Base-by-base conservation (phyloP, 2,329 filamentous ascomycete genomes). In the Fusarium sp. region DNA sequence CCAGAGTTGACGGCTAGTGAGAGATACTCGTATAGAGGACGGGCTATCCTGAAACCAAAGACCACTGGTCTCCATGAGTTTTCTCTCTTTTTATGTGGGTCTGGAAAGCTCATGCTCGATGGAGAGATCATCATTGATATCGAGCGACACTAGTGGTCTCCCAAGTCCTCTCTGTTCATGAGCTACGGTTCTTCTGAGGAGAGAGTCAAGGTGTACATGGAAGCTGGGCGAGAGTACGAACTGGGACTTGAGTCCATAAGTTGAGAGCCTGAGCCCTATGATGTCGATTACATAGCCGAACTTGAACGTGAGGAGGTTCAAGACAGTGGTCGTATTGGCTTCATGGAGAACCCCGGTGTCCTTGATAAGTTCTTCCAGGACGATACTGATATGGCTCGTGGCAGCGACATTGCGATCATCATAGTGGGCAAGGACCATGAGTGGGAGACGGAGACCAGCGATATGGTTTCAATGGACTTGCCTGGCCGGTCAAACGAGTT, bases 111-210 rank as follows among this genome's bases (percentile, higher is more conserved):
- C 6, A 63, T 66, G 1, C 30, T 73, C 10, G 49, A 73, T 35
- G 61, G 71, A 9, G 57, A 73, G 12, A 32, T 64, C 10, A 30
- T 73, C 13, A 64, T 72, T 18, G 30, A 69, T 16, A 72, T 73
- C 42, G 65, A 69, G 3, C 44, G 69, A 9, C 71, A 61, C n/a
- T 73, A 64, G 68, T 73, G 71, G 68, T 73, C 68, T 8, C 71
- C 71, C 3, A 73, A 72, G 23, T 72, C 69, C 2, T 58, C 71
- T 3, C 44, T 73, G 6, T 73, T 73, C 16, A 72, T 73, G 69
- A 72, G 69, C 7, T 73, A 72, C 25, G 71, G 71, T 28, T 73
- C 71, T 1, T 65, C 71, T 0, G 71, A 73, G 13, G 32, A 67
- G 13, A 62, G 59, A 8, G 54, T 67, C 19, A 40, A 69, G 25